phyloP scores from a whole-genome alignment of 108 stramenopile genomes.

The Nitzschia inconspicua region DNA sequence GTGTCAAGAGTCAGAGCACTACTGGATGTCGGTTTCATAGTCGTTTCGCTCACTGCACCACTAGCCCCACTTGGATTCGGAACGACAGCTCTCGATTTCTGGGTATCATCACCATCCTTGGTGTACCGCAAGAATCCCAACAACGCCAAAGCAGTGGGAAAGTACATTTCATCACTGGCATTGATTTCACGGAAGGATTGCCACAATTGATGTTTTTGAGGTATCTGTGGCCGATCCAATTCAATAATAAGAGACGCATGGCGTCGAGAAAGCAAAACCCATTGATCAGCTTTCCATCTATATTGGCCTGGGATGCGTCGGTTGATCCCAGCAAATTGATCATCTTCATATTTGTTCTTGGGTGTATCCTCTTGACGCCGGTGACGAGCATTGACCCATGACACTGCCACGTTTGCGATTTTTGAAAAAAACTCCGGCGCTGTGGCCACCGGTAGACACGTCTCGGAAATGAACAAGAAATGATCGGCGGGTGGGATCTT shows the following conservation, averaged over 20 bases:
- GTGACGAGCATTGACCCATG: constrained; percentile 76
- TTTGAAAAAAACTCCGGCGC: constrained; percentile 41
- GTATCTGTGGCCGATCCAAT: constrained; percentile 46
- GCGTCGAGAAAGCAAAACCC: constrained; percentile 59
- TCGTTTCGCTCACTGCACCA: neutral
- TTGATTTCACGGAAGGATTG: constrained; percentile 60
- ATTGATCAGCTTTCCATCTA: constrained; percentile 92
- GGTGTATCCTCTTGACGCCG: constrained; percentile 53
- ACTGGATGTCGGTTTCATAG: neutral
- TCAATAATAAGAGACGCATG: constrained; percentile 58
- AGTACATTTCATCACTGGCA: constrained; percentile 87
- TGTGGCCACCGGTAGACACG: constrained; percentile 77
- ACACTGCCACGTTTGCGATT: constrained; percentile 18
- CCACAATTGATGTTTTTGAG: constrained; percentile 50
- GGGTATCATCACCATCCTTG: constrained; percentile 22
- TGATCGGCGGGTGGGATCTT: constrained; percentile 66
- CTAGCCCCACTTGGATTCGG: neutral
- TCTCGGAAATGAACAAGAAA: constrained; percentile 83
- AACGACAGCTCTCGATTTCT: neutral
- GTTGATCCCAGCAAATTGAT: constrained; percentile 81
- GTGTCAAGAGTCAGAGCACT: too few relatives aligned
- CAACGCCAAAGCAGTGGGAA: constrained; percentile 72
- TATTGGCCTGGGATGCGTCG: constrained; percentile 49
- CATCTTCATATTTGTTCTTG: constrained; percentile 80
- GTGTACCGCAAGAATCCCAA: constrained; percentile 41